Evolutionary conservation across 768 basidiomycete genomes (phyloP), one percentile per base, ranked within the genome.

Genomic region (Butyriboletus loyo): DNA sequence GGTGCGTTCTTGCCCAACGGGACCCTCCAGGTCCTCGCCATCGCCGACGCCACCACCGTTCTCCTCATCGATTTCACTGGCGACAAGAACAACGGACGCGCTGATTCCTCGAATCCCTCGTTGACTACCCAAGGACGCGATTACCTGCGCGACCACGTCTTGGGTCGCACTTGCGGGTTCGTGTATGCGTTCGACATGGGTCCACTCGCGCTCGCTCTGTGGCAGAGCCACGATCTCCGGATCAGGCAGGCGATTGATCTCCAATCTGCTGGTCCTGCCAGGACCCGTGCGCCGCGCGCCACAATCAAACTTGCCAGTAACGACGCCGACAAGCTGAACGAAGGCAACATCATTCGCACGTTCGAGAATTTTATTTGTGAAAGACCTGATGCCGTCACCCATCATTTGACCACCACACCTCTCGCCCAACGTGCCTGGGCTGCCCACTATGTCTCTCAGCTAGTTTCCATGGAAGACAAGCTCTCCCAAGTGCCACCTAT

Each of bases 1-100:
- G 58, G 59, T 24, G 21, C 59, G 9, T 70, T 60, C 41, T 24
- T 61, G n/a, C 44, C 41, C n/a, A 44, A 55, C 17, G 62, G 68
- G 10, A 40, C 49, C 10, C 66, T 70, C 25, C 56, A 53, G 19
- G 28, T 66, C 46, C 59, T 70, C 42, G 66, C 65, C 19, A 36
- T 70, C 44, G 60, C 70, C 2, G 68, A 70, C 11, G 50, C 60
- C 30, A 50, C 66, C 32, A 51, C 65, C 2, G 49, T 72, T 5
- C 1, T 71, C 46, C 49, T 69, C 36, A 53, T 70, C 38, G 52
- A 72, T 28, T 67, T 72, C 14, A 10, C 47, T 4, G 49, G 52
- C 2, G 56, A 57, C 57, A 71, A 68, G 64, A 64, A 63, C 69
- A 70, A 71, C 66, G 65, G 52, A 61, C 68, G 62, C 65, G 70